Percentiles rank a stretch among this genome's conserved stretches.
Evolutionary conservation across 2,329 filamentous ascomycete species (phyloP).

Genomic region (Purpureocillium lavendulum): DNA sequence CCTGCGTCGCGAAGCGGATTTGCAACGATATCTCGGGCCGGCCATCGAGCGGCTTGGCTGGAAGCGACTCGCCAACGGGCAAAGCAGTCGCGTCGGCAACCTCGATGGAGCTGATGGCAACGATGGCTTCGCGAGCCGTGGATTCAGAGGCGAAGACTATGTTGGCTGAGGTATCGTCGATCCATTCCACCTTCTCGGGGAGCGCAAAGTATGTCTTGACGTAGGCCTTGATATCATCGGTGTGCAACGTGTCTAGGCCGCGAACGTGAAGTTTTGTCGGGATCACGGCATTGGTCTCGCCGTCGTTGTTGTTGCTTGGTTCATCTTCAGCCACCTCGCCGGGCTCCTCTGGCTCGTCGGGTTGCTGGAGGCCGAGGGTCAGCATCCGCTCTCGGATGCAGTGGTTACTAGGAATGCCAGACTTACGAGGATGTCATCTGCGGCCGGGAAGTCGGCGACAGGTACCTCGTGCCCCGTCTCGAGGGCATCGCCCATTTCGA

Average conservation of each 20-base stretch:
- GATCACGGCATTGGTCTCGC: slow-evolving; percentile 18
- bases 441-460: slow-evolving; percentile 16
- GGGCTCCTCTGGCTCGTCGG: slow-evolving; percentile 27
- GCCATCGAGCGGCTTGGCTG: slow-evolving; percentile 59
- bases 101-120: slow-evolving; percentile 42
- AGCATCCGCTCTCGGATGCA: neutral
- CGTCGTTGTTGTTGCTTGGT: slow-evolving; percentile 8
- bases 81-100: slow-evolving; percentile 46
- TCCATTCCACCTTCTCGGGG: slow-evolving; percentile 74
- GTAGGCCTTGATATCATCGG: slow-evolving; percentile 70
- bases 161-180: slow-evolving; percentile 88
- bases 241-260: slow-evolving; percentile 75
- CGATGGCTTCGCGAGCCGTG: slow-evolving; percentile 44
- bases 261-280: slow-evolving; percentile 69
- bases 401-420: neutral
- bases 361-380: slow-evolving; percentile 16
- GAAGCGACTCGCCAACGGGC: slow-evolving; percentile 54
- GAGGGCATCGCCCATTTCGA: slow-evolving; percentile 62
- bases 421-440: slow-evolving; percentile 28
- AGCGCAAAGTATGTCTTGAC: slow-evolving; percentile 57
- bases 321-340: slow-evolving; percentile 29
- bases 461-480: slow-evolving; percentile 22
- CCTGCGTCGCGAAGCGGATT: slow-evolving; percentile 63
- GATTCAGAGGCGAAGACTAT: slow-evolving; percentile 60
- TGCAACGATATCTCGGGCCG: slow-evolving; percentile 63